Evolutionary conservation across 495 filamentous ascomycete genomes (phyloP).

Genomic region (Arthonia radiata): DNA sequence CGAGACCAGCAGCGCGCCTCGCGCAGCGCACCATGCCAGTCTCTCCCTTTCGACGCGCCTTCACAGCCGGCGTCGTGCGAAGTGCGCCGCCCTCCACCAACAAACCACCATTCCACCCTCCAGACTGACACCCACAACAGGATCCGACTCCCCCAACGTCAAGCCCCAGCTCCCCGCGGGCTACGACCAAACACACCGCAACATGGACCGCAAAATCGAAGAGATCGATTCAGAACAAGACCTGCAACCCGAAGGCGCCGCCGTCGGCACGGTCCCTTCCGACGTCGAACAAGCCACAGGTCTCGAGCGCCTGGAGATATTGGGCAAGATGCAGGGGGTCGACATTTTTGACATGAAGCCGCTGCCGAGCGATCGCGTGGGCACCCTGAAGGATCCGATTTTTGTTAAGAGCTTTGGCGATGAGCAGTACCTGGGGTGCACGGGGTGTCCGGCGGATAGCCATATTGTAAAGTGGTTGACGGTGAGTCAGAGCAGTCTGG

Average conservation of each 20-base stretch:
- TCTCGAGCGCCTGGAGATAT: slow-evolving; percentile 91
- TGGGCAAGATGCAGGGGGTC: slow-evolving; percentile 97
- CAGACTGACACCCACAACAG: too few relatives aligned
- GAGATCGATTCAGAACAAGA: slow-evolving; percentile 64
- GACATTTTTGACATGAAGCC: slow-evolving; percentile 98
- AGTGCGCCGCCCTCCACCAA: too few relatives aligned
- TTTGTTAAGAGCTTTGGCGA: slow-evolving; percentile 70
- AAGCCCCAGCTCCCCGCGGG: too few relatives aligned
- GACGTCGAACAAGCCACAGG: slow-evolving; percentile 88
- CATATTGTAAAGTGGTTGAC: slow-evolving; percentile 77
- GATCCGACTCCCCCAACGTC: too few relatives aligned
- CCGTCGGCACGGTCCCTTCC: slow-evolving; percentile 62
- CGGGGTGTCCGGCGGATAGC: slow-evolving; percentile 74
- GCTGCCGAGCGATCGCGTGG: slow-evolving; percentile 36
- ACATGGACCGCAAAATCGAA: too few relatives aligned
- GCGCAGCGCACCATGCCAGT: too few relatives aligned
- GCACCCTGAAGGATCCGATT: slow-evolving; percentile 77
- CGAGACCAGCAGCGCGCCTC: too few relatives aligned
- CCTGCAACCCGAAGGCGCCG: slow-evolving; percentile 59
- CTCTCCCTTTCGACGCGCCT: too few relatives aligned
- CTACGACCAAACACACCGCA: too few relatives aligned
- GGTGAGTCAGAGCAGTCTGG: slow-evolving; percentile 24
- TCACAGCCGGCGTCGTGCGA: too few relatives aligned
- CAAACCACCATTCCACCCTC: too few relatives aligned
- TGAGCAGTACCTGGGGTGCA: slow-evolving; percentile 94